Evolutionary conservation across 208 protist species (phyloP).

Genomic region (Wallacemonas collosoma): DNA sequence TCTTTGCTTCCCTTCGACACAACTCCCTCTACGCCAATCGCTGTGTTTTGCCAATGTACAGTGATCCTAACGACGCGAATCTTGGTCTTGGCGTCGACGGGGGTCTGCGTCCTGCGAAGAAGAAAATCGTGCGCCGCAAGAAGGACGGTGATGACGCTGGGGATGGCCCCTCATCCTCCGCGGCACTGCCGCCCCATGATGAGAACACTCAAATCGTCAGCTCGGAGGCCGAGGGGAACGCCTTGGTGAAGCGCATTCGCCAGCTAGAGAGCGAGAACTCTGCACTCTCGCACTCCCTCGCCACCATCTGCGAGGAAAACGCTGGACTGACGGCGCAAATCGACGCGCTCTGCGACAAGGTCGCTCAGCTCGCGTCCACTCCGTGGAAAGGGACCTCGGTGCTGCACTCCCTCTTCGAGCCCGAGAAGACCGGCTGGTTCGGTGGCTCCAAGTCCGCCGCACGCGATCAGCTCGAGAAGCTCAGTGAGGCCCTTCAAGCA

Average conservation of each 20-base stretch:
- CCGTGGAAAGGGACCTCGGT: constrained; percentile 53
- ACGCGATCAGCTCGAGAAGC: constrained; percentile 65
- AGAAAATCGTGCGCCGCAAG: constrained; percentile 18
- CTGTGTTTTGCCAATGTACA: constrained; percentile 3
- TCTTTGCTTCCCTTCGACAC: too few relatives aligned
- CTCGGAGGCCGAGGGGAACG: constrained; percentile 53
- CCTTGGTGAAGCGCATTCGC: constrained; percentile 56
- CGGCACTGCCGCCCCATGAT: neutral
- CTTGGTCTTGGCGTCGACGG: neutral
- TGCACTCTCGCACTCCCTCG: constrained; percentile 56
- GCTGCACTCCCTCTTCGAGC: constrained; percentile 75
- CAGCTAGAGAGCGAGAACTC: constrained; percentile 71
- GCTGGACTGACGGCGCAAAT: constrained; percentile 45
- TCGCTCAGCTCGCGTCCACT: constrained; percentile 31
- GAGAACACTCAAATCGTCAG: constrained; percentile 47
- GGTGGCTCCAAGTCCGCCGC: constrained; percentile 64
- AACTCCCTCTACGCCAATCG: too few relatives aligned
- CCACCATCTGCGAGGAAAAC: constrained; percentile 87
- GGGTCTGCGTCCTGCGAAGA: constrained; percentile 14
- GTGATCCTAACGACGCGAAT: constrained; percentile 8
- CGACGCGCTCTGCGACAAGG: constrained; percentile 41
- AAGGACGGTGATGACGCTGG: constrained; percentile 4
- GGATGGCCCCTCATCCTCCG: neutral
- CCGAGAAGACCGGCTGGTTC: constrained; percentile 83
- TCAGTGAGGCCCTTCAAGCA: constrained; percentile 59